Conservation (phyloP, 2,329 filamentous ascomycete genomes). For the Elsinoe necatrix region DNA sequence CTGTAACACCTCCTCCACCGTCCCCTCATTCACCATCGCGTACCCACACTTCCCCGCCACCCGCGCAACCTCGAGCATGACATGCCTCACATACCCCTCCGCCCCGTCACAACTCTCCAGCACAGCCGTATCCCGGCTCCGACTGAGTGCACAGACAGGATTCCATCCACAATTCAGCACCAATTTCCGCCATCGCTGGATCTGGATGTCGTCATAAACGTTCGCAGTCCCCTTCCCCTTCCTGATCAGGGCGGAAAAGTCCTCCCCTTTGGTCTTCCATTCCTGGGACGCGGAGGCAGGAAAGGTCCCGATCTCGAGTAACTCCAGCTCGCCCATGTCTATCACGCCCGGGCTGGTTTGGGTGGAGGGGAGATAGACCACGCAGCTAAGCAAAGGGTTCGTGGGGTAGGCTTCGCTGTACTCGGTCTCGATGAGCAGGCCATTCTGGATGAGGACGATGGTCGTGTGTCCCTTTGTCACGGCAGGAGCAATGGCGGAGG, state of each 20-base stretch:
- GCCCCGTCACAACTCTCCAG: conserved; percentile 35
- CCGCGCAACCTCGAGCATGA: conserved; percentile 40
- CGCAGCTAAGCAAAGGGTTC: conserved; percentile 48
- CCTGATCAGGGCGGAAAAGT: conserved; percentile 35
- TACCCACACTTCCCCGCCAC: conserved; percentile 37
- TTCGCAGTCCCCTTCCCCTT: conserved; percentile 39
- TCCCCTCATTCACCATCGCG: conserved; percentile 28
- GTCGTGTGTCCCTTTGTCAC: conserved; percentile 37
- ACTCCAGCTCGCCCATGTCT: conserved; percentile 39
- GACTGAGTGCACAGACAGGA: conserved; percentile 49
- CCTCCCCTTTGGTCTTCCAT: conserved; percentile 23
- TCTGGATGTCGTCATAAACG: conserved; percentile 48
- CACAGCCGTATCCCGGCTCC: conserved; percentile 46
- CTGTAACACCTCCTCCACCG: conserved; percentile 32
- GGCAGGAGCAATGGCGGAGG: conserved; percentile 33
- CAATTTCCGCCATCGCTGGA: conserved; percentile 52
- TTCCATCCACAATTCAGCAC: conserved; percentile 56
- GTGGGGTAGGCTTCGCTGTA: conserved; percentile 42
- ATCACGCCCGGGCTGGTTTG: conserved; percentile 44
- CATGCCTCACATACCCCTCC: conserved; percentile 30
- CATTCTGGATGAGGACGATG: conserved; percentile 55
- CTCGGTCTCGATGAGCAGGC: conserved; percentile 51
- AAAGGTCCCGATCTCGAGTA: conserved; percentile 39
- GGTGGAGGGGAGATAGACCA: conserved; percentile 47
- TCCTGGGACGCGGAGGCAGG: conserved; percentile 20